Conservation (phyloP, 2,329 filamentous ascomycete species). For the Plenodomus lindquistii region DNA sequence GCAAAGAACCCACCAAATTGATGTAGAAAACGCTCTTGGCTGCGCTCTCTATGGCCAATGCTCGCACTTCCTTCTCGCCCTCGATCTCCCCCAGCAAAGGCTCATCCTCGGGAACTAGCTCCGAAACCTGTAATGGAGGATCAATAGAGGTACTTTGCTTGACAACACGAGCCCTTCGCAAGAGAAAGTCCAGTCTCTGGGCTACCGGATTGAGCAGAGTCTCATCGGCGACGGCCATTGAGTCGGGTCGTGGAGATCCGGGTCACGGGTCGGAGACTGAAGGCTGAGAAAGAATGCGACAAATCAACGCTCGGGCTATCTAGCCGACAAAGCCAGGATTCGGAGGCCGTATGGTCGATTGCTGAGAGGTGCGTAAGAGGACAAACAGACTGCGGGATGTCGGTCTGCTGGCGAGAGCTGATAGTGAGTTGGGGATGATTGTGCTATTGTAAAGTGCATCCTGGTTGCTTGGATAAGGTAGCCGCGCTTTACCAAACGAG, state of each 20-base stretch:
- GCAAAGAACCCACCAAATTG: constrained; percentile 65
- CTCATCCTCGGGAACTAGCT: constrained; percentile 40
- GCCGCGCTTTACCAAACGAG: background rate
- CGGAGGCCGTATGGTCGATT: background rate
- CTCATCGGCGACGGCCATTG: constrained; percentile 34
- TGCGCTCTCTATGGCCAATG: constrained; percentile 79
- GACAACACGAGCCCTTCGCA: constrained; percentile 45
- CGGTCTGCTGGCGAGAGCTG: no score
- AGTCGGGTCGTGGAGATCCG: background rate
- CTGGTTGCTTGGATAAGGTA: constrained; percentile 9
- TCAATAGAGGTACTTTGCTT: constrained; percentile 50
- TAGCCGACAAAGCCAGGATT: background rate
- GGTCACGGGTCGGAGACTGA: constrained; percentile 4
- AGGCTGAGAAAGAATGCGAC: background rate
- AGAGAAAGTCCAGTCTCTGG: constrained; percentile 44
- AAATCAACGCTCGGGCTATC: background rate
- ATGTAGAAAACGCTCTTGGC: constrained; percentile 79
- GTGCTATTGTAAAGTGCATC: constrained; percentile 8
- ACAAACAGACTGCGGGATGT: no score
- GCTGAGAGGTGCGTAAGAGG: background rate
- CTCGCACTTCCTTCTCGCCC: constrained; percentile 55
- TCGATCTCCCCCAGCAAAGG: constrained; percentile 29
- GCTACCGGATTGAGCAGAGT: constrained; percentile 32
- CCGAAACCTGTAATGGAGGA: constrained; percentile 49
- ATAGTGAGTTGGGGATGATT: background rate